Base-by-base conservation (phyloP, 305 asterid genomes). In the Striga hermonthica region DNA sequence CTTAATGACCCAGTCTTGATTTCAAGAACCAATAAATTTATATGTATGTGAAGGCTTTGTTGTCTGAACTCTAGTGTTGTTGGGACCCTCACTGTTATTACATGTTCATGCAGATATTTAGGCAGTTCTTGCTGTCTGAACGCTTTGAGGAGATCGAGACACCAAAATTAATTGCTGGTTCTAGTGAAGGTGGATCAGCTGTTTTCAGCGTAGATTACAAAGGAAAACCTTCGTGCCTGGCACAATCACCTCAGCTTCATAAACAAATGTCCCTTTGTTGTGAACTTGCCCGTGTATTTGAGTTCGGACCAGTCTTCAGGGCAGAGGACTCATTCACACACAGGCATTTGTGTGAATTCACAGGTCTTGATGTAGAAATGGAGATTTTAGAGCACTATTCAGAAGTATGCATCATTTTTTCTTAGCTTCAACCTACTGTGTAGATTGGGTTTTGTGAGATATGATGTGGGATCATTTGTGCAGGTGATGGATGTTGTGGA, bases 121-220 rank as follows among this genome's bases (percentile, higher is more conserved):
- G 88, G 80, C 81, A 81, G 22, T 86, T 88, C 67, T 72, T 88
- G 74, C 65, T 62, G 34, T 47, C 81, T 2, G 81, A 85, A 81
- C 87, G 82, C 52, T 91, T 88, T 74, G 57, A 75, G 54, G 90
- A 78, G 43, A 85, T 91, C 71, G 88, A 86, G 68, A 85, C 98
- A 0, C 98, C 98, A 45, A 91, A 88, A 68, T 53, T 85, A 75
- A 91, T 83, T 14, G 87, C 87, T 28, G 96, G 98, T 67, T 81
- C 98, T 36, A 91, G 98, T 80, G 98, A 91, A 76, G 98, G 98
- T 10, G 98, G 98, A 41, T 70, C 98, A 62, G 91, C 96, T 65
- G 95, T 91, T 43, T 91, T 91, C 72, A 86, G 74, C 70, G 77
- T 91, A 57, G 85, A 84, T 39, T 91, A 91, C 86, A 86, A 83